Evolutionary conservation across 2,329 filamentous ascomycete genomes (phyloP), one percentile per base, ranked within the genome.

Genomic region (Penicillium sp.): DNA sequence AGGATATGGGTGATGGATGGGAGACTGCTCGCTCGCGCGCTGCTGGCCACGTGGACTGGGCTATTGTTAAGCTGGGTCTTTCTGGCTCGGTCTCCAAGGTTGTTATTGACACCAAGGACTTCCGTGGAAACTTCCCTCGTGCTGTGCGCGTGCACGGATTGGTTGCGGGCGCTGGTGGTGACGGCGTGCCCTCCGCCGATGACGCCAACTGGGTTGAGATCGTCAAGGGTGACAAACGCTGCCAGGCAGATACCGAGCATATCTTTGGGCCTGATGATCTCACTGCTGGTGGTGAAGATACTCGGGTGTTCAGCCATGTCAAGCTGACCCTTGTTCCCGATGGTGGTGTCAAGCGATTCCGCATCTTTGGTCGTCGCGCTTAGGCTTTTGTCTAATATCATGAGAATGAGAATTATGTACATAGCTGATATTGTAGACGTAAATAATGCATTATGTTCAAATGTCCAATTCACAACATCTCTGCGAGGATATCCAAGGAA

Each of bases 241-340:
- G 74, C 47, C 65, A 71, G 62, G 75, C 77, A 2, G 75, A 79
- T 61, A 72, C 69, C 5, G 73, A 77, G 64, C 75, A 78, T 67
- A 65, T 72, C 2, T 77, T 74, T 60, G 75, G 77, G 53, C 70
- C 67, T 0, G 66, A 69, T 9, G 39, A 53, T 21, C 50, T 53
- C 29, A 25, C 50, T 53, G 50, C 15, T 45, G 50, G 41, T 90
- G 60, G 83, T 87, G 68, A 86, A 82, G 65, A 78, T 93, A 84
- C 85, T 38, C 82, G 80, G 70, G 77, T 80, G 2, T 89, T 91
- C 69, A 91, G 89, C 13, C 92, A 94, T 77, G 86, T 93, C 23
- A 97, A 96, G 82, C 80, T 97, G 72, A 89, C 91, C 35, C 94
- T 97, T 72, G 91, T 96, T 66, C 93, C 93, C 0, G 93, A 97